phyloP scores from a whole-genome alignment of 805 yeast species.

The Wickerhamomyces alni region DNA sequence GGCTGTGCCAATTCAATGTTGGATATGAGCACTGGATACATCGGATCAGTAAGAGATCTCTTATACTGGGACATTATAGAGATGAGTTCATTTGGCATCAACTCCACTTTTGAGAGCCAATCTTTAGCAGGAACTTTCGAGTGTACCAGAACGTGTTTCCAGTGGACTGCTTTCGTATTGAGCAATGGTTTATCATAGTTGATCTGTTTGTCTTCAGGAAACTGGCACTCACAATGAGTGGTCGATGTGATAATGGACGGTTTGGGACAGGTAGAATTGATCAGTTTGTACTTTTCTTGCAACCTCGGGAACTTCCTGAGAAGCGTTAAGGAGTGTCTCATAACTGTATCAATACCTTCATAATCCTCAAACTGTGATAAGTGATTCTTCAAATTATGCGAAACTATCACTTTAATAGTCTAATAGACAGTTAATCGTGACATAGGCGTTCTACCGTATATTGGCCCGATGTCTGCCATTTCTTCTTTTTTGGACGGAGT shows the following conservation, averaged over 20 bases:
- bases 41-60: conserved; percentile 30
- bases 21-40: conserved; percentile 46
- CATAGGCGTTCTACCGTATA: too few relatives aligned
- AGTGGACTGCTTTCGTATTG: conserved; percentile 43
- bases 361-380: too few relatives aligned
- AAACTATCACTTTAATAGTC: too few relatives aligned
- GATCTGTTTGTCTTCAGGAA: conserved; percentile 39
- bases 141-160: conserved; percentile 51
- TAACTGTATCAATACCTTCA: not conserved
- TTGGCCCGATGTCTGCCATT: too few relatives aligned
- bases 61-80: conserved; percentile 32
- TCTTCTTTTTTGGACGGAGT: too few relatives aligned
- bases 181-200: conserved; percentile 33
- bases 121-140: conserved; percentile 33
- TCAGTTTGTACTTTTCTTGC: conserved; percentile 13
- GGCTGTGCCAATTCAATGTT: conserved; percentile 13
- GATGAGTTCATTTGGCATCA: conserved; percentile 38
- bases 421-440: too few relatives aligned
- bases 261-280: conserved; percentile 10
- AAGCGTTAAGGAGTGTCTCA: conserved; percentile 8
- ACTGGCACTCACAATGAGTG: conserved; percentile 44
- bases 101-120: conserved; percentile 43
- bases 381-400: not conserved
- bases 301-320: conserved; percentile 5
- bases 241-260: conserved; percentile 11